These are phyloP conservation scores for Murraya paniculata DNA, from an alignment of 345 rosid genomes.

Conservation along the genomic window DNA sequence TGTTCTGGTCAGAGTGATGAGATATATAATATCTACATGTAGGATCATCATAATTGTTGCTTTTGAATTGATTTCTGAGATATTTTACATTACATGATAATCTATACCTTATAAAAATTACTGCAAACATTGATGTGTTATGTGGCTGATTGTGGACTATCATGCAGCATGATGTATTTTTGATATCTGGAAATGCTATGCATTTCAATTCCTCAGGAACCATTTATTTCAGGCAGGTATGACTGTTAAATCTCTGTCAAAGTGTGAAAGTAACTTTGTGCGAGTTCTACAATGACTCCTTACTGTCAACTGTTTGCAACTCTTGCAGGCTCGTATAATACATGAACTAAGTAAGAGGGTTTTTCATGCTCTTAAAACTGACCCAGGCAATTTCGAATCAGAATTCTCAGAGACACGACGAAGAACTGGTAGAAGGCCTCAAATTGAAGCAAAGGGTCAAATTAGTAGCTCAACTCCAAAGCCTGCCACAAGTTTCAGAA, in stretches of 20 bases:
- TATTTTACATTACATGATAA: neutral
- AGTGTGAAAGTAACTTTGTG: neutral
- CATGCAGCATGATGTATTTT: constrained; percentile 53
- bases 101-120: neutral
- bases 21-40: neutral
- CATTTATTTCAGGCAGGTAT: constrained; percentile 60
- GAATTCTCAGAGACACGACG: constrained; percentile 44
- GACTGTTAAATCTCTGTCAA: constrained; percentile 5
- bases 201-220: constrained; percentile 55
- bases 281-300: neutral
- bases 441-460: constrained; percentile 22
- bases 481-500: constrained; percentile 23
- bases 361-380: constrained; percentile 46
- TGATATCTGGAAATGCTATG: constrained; percentile 62
- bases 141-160: constrained; percentile 6
- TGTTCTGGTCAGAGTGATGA: neutral
- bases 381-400: constrained; percentile 41
- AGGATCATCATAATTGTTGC: neutral
- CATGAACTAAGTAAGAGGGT: constrained; percentile 56
- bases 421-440: constrained; percentile 33
- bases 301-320: constrained; percentile 9
- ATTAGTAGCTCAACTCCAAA: constrained; percentile 24
- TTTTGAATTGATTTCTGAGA: neutral
- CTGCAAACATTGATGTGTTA: neutral
- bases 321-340: constrained; percentile 58